Conservation (phyloP, 1,284 basidiomycete genomes). For the Austroboletus niveus region DNA sequence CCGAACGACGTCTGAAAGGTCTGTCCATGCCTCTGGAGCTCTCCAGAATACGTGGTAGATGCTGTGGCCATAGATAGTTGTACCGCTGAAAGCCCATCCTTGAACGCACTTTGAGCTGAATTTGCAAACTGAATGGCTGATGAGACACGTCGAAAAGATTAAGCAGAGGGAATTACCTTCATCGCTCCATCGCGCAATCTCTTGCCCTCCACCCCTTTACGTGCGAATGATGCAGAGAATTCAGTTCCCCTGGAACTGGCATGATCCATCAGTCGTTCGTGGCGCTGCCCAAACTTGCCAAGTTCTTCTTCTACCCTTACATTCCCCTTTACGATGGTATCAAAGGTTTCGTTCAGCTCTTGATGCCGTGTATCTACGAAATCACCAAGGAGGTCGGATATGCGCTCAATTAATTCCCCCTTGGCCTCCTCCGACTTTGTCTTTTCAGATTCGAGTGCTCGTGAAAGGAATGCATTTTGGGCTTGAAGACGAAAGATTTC, state of each 20-base stretch:
- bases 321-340: constrained; percentile 56
- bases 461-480: constrained; percentile 70
- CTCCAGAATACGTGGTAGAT: constrained; percentile 49
- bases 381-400: constrained; percentile 68
- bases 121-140: constrained; percentile 40
- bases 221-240: constrained; percentile 43
- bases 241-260: constrained; percentile 42
- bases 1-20: constrained; percentile 43
- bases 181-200: constrained; percentile 54
- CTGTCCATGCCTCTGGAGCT: constrained; percentile 51
- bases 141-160: constrained; percentile 14
- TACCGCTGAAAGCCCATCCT: constrained; percentile 45
- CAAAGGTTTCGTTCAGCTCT: constrained; percentile 62
- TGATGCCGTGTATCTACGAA: constrained; percentile 71
- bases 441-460: constrained; percentile 67
- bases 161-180: constrained; percentile 45
- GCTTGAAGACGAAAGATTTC: constrained; percentile 67
- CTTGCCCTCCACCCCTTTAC: constrained; percentile 51
- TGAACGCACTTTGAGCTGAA: constrained; percentile 41
- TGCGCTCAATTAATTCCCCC: constrained; percentile 68
- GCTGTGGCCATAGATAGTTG: constrained; percentile 47
- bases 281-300: constrained; percentile 45
- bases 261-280: constrained; percentile 45
- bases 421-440: constrained; percentile 63
- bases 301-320: constrained; percentile 51